Conservation (phyloP, 164 flowering plant genomes). For the Magnolia changhungtana region DNA sequence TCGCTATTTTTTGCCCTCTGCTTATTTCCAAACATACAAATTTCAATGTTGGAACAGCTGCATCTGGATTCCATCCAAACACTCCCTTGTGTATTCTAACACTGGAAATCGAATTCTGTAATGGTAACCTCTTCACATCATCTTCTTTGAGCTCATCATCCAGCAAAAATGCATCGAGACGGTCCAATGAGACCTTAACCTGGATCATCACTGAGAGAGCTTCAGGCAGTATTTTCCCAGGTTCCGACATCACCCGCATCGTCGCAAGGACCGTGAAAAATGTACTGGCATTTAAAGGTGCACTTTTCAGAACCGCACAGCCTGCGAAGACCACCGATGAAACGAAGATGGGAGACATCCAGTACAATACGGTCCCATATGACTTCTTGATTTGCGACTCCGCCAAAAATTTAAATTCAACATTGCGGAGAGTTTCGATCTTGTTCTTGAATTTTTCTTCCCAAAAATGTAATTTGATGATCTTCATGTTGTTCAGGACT, state of each 20-base stretch:
- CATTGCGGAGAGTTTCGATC: slow-evolving; percentile 46
- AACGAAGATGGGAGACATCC: slow-evolving; percentile 77
- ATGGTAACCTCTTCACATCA: slow-evolving; percentile 7
- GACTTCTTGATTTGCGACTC: slow-evolving; percentile 40
- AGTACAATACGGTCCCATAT: slow-evolving; percentile 47
- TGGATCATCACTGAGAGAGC: slow-evolving; percentile 68
- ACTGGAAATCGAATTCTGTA: slow-evolving; percentile 12
- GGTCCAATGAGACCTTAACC: slow-evolving; percentile 66
- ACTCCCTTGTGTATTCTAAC: slow-evolving; percentile 36
- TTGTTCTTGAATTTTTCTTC: slow-evolving; percentile 65
- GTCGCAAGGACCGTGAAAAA: slow-evolving; percentile 77
- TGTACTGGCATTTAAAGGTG: slow-evolving; percentile 63
- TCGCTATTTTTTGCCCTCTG: slow-evolving; percentile 64
- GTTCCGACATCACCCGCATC: slow-evolving; percentile 58
- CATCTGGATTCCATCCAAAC: slow-evolving; percentile 63
- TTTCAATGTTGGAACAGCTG: slow-evolving; percentile 31
- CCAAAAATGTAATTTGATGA: slow-evolving; percentile 89
- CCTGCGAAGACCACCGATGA: slow-evolving; percentile 72
- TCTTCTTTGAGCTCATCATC: slow-evolving; percentile 60
- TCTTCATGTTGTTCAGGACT: slow-evolving; percentile 75
- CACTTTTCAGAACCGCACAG: slow-evolving; percentile 38
- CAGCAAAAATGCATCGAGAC: slow-evolving; percentile 52
- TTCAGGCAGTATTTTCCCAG: slow-evolving; percentile 65
- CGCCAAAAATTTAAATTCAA: slow-evolving; percentile 64
- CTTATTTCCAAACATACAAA: slow-evolving; percentile 40